Base-by-base conservation (phyloP, 2,329 filamentous ascomycete species). In the Pseudopyrenochaeta lycopersici region DNA sequence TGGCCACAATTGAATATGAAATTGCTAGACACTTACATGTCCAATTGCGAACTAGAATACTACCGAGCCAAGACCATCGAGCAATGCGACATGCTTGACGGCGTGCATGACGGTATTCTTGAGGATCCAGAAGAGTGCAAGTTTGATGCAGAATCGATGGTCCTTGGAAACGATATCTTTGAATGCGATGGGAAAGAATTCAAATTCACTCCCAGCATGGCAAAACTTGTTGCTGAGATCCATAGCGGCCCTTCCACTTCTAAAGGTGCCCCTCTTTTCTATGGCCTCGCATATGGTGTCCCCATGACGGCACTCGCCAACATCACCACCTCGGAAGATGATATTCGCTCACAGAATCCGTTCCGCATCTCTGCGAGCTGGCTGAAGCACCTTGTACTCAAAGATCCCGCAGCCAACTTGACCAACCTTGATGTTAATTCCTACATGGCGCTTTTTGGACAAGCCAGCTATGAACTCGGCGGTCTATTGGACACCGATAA, bases 41-140 rank as follows among this genome's bases (percentile, higher is more conserved):
- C 63, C 1, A 55, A 62, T 1, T 75, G 72, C 46, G 69, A 74
- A 38, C 45, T 72, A 2, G 60, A 66, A 2, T 64, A 64, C 18
- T 65, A 71, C 27, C 54, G 59, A 21, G 23, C 52, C 2, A 56
- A 53, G 9, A 63, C 60, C 0, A 60, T 74, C 7, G 58, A 63
- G 6, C 43, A 51, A 9, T 75, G 72, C 45, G 72, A 75, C 41
- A 51, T 49, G 36, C 32, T 67, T 2, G 70, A 72, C 30, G 62
- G 64, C 1, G 62, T 68, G 2, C 10, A 66, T 54, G 35, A 85
- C 70, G 66, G 67, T 14, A 46, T 74, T 3, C 62, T 74, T 4
- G 52, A 65, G 9, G 66, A 72, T 15, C 64, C 67, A 1, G 60
- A 60, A 14, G 23, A 29, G 1, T 75, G 72, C 47, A 31, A 60